Evolutionary conservation across 2,329 filamentous ascomycete genomes (phyloP), one percentile per base, ranked within the genome.

Genomic region (Colletotrichum simmondsii): DNA sequence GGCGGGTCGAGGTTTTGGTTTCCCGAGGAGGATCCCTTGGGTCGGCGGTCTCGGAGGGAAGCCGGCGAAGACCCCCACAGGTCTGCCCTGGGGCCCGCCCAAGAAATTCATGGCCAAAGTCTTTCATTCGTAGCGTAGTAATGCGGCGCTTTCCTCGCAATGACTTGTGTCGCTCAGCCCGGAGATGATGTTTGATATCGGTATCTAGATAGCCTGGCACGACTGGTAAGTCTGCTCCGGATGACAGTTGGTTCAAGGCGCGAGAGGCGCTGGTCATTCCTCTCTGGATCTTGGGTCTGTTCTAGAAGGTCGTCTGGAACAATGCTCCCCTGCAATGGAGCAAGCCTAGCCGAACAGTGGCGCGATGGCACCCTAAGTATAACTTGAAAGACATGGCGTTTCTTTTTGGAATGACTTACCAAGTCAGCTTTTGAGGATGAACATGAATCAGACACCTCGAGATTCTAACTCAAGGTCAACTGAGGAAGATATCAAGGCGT

Each of bases 271-370:
- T 56, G 30, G 35, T 54, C 59, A 64, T 69, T 59, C 26, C 42
- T 69, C 58, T 24, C 12, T 49, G 14, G 37, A 52, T 57, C 28
- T 19, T 57, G 54, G 56, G 66, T 49, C 46, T 30, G 60, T 72
- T 72, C 66, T 72, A 56, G 66, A 72, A 72, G 68, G 46, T n/a
- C 60, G 62, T 60, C 32, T 70, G 66, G 70, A 72, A 72, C 60
- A 57, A 19, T 42, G n/a, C 12, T 26, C n/a, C 65, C 46, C 54
- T 58, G 70, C 19, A 58, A 42, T 37, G 30, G 58, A 57, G 54
- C 46, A 72, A 65, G 70, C 60, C 32, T 65, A 72, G 66, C 70
- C 66, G 60, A 69, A 59, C 30, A 32, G 42, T 53, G 65, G 56
- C 42, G 60, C 63, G 53, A 42, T 11, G 65, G 32, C 49, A 49